Percentiles rank a stretch among this genome's conserved stretches.
These are phyloP conservation scores for Pythium aphanidermatum DNA, from an alignment of 352 stramenopile species.

Conservation along the genomic window DNA sequence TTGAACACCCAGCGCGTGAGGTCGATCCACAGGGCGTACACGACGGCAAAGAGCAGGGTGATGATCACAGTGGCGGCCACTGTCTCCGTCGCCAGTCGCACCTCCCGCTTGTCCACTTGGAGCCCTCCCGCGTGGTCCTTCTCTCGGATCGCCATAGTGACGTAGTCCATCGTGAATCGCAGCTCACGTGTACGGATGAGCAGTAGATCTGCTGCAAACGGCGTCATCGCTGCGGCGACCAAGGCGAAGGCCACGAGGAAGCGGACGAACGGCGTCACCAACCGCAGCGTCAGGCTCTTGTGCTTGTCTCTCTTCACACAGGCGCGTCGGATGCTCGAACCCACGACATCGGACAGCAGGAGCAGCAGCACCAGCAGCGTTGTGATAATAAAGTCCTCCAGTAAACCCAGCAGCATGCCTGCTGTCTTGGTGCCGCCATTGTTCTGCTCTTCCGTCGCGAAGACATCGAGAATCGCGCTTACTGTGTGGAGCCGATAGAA, in stretches of 20 bases:
- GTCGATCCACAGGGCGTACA: constrained; percentile 9
- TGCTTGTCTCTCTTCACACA: too few relatives aligned
- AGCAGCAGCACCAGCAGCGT: not conserved
- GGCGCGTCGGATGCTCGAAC: not conserved
- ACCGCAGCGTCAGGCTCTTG: not conserved
- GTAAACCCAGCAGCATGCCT: not conserved
- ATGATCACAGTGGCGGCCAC: constrained; percentile 11
- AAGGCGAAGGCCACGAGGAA: constrained; percentile 17
- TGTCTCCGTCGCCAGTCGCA: constrained; percentile 15
- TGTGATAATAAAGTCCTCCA: constrained; percentile 1
- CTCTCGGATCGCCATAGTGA: constrained; percentile 30
- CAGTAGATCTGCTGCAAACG: constrained; percentile 32
- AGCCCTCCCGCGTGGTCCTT: constrained; percentile 22
- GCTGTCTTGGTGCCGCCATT: constrained; percentile 10
- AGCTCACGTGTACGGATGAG: constrained; percentile 33
- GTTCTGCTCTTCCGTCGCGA: constrained; percentile 19
- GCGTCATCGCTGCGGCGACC: constrained; percentile 16
- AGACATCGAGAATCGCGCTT: constrained; percentile 21
- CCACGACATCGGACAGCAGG: not conserved
- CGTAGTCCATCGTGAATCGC: constrained; percentile 49
- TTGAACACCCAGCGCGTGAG: not conserved
- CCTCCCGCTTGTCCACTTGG: constrained; percentile 25
- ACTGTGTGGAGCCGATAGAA: constrained; percentile 21
- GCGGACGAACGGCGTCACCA: not conserved
- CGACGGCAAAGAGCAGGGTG: constrained; percentile 19